Base-by-base conservation (phyloP, 352 stramenopile species). In the Thalassiosira hispida region DNA sequence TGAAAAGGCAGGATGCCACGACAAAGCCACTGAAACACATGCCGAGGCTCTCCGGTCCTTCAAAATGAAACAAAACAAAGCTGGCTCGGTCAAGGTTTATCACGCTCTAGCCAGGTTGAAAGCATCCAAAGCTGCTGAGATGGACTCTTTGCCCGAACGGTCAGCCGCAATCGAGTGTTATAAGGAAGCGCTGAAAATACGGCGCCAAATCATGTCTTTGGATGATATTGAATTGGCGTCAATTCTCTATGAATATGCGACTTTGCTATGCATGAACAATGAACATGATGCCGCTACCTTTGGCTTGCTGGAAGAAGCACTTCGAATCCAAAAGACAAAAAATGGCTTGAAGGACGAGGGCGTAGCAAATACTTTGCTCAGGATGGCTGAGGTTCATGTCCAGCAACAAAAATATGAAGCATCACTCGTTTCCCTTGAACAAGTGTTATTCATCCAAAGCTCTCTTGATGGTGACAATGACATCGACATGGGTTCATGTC, bases 241-340 rank as follows among this genome's bases (percentile, higher is more conserved):
- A 40, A 73, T 86, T 11, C 66, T 86, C 8, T 77, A 79, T 63
- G 73, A 79, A 20, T 86, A 85, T 61, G 59, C 52, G 6, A 75
- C 55, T 62, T 71, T 85, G 11, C 44, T 86, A 20, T 82, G 67
- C 49, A 35, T 71, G 20, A 57, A 77, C 22, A 68, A 71, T 31
- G 68, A 84, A 47, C 68, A 75, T 20, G 44, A 81, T 33, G 33
- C 22, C 81, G n/a, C 71, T 80, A 18, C 68, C 74, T 51, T 62
- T n/a, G n/a, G n/a, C n/a, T n/a, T 80, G 12, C 52, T 86, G 53
- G 73, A 86, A 73, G 77, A 86, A 64, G 66, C 77, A 35, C 68
- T 86, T 14, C 4, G 53, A 77, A 84, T 84, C 14, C 72, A 85
- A 64, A 88, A 81, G 44, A 49, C 63, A 20, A 84, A 77, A 55